Base-by-base conservation (phyloP, 2,329 filamentous ascomycete genomes). In the Talaromyces marneffei region DNA sequence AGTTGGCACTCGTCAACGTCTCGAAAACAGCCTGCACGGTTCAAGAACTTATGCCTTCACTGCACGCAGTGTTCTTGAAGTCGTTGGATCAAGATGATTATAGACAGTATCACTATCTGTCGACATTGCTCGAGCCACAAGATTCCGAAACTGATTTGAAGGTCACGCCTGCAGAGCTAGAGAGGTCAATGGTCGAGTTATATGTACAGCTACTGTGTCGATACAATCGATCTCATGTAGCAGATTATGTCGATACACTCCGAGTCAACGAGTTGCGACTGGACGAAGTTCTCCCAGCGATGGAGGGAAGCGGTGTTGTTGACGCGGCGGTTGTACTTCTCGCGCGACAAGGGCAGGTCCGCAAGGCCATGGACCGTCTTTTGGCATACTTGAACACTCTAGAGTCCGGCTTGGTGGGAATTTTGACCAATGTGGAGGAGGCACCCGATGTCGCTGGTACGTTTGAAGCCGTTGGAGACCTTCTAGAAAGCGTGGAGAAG, bases 271-370 rank as follows among this genome's bases (percentile, higher is more conserved):
- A 97, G 70, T 77, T 99, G 29, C 84, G 87, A 25, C 82, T 99
- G 0, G 90, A 94, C 12, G 83, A 86, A 57, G 82, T 99, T 0
- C 80, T 99, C 7, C 92, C 92, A 3, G 87, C 87, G 0, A 91
- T 99, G 81, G 95, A 99, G 74, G 85, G 89, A 64, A 92, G 87
- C 44, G 92, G 92, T 0, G 90, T 94, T 4, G 86, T 99, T 50
- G 94, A 99, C 77, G 95, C 92, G 4, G 93, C 92, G 0, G 90
- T 99, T 6, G 86, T 96, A 1, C 81, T 99, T 9, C 89, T 99
- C 82, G 91, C 91, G 40, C 85, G 91, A 62, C 92, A 97, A 71
- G 94, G 95, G 0, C 86, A 94, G 69, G 83, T 93, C 12, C 84
- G 85, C 63, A 84, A 88, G 67, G 94, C 92, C 5, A 96, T 99